Evolutionary conservation across 805 yeast species (phyloP), one percentile per base, ranked within the genome.

Genomic region (Ogataea pignaliae): DNA sequence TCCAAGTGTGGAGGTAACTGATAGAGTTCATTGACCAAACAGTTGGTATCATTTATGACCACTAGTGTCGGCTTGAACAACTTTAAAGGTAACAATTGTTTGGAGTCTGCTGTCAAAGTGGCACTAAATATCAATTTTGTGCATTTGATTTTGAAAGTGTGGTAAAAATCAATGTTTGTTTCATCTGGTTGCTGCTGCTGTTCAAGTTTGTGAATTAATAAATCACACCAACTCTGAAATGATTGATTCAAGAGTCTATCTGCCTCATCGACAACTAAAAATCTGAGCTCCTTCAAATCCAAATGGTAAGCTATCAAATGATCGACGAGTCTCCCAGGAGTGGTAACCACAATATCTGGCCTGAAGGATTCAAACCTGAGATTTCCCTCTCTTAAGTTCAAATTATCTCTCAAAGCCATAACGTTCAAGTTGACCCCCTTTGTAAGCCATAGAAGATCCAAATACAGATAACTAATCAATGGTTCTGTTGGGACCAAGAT

Each of bases 71-170:
- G 97, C 52, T 72, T 73, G 45, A 70, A 69, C 49, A 93, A 76
- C 41, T 83, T 78, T 46, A 93, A 71, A 37, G 79, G 76, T 9
- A 91, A 75, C 44, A 93, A 68, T 58, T 86, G 87, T 28, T 93
- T 96, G 0, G 97, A 87, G 60, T 90, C 95, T 2, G 97, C 83
- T 3, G 97, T 88, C 42, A 93, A 73, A 0, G 99, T 93, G 8
- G 99, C 99, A 40, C 95, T 83, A 58, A 93, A 88, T 3, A 93
- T 74, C 62, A 91, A 72, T 53, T 90, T 67, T 68, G 83, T 59
- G 65, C 81, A 63, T 39, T 61, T 63, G 33, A 68, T 43, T 10
- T 49, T 48, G 68, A 75, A 76, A 15, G 40, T 45, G 29, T 60
- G 51, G 16, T 69, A 62, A 2, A 68, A 55, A 37, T 57, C 58